Evolutionary conservation across 768 basidiomycete species (phyloP), one percentile per base, ranked within the genome.

Genomic region (Termitomyces sp.): DNA sequence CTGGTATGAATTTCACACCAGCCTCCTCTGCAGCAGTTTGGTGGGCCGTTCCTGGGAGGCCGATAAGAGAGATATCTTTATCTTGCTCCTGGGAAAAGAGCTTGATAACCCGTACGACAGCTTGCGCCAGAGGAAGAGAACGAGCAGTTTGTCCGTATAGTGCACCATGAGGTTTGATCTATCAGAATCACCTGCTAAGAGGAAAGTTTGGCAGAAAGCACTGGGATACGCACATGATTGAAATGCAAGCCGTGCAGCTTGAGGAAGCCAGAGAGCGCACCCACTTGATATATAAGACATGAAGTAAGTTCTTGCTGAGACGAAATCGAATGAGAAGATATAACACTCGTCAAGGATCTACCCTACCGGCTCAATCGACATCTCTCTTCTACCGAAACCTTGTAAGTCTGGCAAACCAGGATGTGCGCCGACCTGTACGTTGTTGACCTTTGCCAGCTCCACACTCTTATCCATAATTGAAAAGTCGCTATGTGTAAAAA

Each of bases 381-480:
- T 83, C 62, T 87, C 85, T 32, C 85, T 73, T 20, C 86, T 68
- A 5, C 86, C 86, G 57, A 87, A 87, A 0, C 85, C 85, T 63
- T 85, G 85, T 20, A 77, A 66, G 66, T 88, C 85, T 12, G 76
- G 86, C 26, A 86, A 76, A 22, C 81, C 84, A 1, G 86, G 86
- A 62, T 88, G 87, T 8, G 86, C 87, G 0, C 87, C 86, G n/a
- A 85, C 76, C 27, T 72, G 69, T 29, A 87, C 84, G 22, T 73
- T 72, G 63, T 85, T 72, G 36, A 69, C 63, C 61, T 85, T 86
- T 2, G 86, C 86, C 4, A 84, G 72, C 1, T 59, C 56, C 2
- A 87, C 84, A 0, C 86, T 87, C 64, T 79, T 73, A 60, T 81
- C 74, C 86, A 89, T 88, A 49, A 86, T 77, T 0, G 79, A 74